phyloP scores from a whole-genome alignment of 148 eudicot species.

The Linanthus parryae region DNA sequence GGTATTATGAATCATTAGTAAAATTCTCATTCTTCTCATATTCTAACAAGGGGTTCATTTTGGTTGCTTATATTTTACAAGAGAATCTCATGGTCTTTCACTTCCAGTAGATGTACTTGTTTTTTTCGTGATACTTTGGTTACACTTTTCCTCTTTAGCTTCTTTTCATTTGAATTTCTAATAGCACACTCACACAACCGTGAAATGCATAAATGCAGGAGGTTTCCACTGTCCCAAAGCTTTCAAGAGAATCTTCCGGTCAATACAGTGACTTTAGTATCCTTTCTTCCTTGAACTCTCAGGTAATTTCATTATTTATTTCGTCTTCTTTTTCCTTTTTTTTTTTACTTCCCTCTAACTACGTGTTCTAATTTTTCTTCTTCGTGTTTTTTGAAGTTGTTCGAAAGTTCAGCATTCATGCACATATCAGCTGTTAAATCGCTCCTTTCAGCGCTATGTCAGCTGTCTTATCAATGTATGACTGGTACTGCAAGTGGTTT shows the following conservation, averaged over 20 bases:
- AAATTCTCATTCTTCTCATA: too few species aligned
- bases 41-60: too few species aligned
- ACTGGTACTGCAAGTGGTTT: conserved; percentile 43
- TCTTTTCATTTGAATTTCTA: not conserved
- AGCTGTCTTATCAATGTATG: conserved; percentile 79
- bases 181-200: not conserved
- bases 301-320: conserved; percentile 31
- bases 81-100: too few species aligned
- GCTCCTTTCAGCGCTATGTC: conserved; percentile 88
- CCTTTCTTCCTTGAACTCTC: conserved; percentile 92
- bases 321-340: not conserved
- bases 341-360: not conserved
- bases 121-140: not conserved
- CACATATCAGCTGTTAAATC: conserved; percentile 90
- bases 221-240: conserved; percentile 69
- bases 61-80: too few species aligned
- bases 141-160: not conserved
- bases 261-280: conserved; percentile 83
- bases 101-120: not conserved
- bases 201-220: conserved; percentile 38
- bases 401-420: conserved; percentile 94
- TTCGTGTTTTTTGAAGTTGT: conserved; percentile 46
- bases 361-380: conserved; percentile 17
- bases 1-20: too few species aligned
- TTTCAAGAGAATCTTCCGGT: conserved; percentile 82